phyloP scores from a whole-genome alignment of 129 eudicot genomes.

The Ambrosia trifida region DNA sequence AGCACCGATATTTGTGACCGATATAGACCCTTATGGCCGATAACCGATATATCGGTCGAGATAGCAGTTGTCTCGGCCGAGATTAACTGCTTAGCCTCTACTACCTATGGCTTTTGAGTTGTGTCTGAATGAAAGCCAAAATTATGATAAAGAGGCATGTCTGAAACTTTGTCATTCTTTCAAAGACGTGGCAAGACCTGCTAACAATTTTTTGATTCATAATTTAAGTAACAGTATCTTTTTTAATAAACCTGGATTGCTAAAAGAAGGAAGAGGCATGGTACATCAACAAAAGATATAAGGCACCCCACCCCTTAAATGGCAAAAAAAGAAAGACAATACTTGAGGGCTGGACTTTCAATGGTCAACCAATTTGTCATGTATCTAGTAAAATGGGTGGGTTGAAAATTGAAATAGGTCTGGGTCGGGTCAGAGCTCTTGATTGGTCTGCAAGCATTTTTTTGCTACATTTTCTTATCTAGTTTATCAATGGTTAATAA shows the following conservation, averaged over 20 bases:
- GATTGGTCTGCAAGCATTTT: conserved; percentile 1
- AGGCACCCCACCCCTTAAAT: conserved; percentile 57
- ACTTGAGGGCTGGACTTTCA: conserved; percentile 64
- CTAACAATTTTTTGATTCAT: neutral
- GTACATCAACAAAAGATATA: conserved; percentile 64
- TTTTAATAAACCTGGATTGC: conserved; percentile 62
- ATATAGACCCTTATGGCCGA: too few species aligned
- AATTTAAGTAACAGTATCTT: neutral
- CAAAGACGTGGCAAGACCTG: neutral
- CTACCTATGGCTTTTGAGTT: conserved; percentile 83
- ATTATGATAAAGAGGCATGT: conserved; percentile 73
- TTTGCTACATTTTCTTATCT: neutral
- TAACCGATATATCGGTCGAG: too few species aligned
- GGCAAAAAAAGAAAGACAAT: conserved; percentile 58
- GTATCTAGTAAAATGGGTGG: neutral
- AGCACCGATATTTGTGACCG: too few species aligned
- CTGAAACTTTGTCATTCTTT: conserved; percentile 14
- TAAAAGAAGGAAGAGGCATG: conserved; percentile 85
- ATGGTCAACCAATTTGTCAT: conserved; percentile 83
- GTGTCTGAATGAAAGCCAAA: conserved; percentile 67
- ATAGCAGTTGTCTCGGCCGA: too few species aligned
- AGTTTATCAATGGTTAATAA: neutral
- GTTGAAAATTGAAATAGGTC: neutral
- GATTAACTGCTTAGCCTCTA: conserved; percentile 36
- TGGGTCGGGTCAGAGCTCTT: neutral